phyloP scores from a whole-genome alignment of 2,329 filamentous ascomycete genomes.

The Neoarthrinium moseri region DNA sequence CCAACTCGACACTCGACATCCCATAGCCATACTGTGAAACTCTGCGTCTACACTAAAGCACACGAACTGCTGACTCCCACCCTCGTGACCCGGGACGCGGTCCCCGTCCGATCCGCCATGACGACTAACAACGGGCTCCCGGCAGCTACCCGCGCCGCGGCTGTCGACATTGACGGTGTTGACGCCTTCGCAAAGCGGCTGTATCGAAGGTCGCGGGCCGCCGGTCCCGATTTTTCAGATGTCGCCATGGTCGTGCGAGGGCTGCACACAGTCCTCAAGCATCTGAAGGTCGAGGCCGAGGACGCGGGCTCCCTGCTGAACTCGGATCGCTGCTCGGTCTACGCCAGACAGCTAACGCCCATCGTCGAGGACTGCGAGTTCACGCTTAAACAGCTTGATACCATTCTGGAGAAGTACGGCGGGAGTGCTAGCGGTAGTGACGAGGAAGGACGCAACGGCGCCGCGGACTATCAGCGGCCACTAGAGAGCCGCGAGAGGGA shows the following conservation, averaged over 20 bases:
- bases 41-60: background rate
- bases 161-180: conserved; percentile 52
- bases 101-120: conserved; percentile 12
- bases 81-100: conserved; percentile 7
- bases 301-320: conserved; percentile 57
- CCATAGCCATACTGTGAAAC: background rate
- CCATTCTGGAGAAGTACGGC: conserved; percentile 47
- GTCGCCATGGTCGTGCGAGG: conserved; percentile 49
- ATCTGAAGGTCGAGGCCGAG: conserved; percentile 56
- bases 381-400: conserved; percentile 53
- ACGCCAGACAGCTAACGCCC: conserved; percentile 47
- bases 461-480: conserved; percentile 19
- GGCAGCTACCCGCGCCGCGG: conserved; percentile 18
- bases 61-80: conserved; percentile 1
- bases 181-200: conserved; percentile 55
- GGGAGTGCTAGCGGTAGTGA: conserved; percentile 17
- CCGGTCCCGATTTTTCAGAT: conserved; percentile 47
- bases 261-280: conserved; percentile 55
- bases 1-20: background rate
- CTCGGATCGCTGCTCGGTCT: conserved; percentile 37
- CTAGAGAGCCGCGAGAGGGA: conserved; percentile 34
- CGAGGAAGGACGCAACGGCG: conserved; percentile 17
- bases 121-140: conserved; percentile 26
- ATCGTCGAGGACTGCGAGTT: conserved; percentile 56
- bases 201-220: conserved; percentile 51